These are phyloP conservation scores for Trifolium subterraneum DNA, from an alignment of 306 rosid genomes.

Conservation along the genomic window DNA sequence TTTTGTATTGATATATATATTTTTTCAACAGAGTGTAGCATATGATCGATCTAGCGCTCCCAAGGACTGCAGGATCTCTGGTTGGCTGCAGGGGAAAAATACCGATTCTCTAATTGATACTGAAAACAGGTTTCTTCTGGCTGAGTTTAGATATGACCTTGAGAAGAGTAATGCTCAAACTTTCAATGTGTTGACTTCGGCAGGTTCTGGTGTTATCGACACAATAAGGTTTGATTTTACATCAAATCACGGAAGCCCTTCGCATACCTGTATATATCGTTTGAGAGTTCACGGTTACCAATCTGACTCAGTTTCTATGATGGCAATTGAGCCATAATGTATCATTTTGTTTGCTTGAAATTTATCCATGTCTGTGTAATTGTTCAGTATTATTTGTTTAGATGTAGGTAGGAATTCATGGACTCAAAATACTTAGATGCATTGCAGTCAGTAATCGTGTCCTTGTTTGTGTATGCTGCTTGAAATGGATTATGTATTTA, in stretches of 20 bases:
- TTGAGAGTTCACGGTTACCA: constrained; percentile 88
- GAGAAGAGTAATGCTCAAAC: constrained; percentile 98
- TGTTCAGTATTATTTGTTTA: constrained; percentile 43
- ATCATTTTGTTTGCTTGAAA: constrained; percentile 27
- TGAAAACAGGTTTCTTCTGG: constrained; percentile 57
- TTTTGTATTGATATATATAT: constrained; percentile 25
- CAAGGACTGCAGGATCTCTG: constrained; percentile 85
- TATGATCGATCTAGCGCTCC: constrained; percentile 90
- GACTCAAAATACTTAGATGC: constrained; percentile 29
- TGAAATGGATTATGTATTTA: constrained; percentile 51
- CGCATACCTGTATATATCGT: constrained; percentile 96
- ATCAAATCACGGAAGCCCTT: constrained; percentile 85
- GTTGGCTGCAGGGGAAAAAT: constrained; percentile 71
- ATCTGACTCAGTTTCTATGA: constrained; percentile 64
- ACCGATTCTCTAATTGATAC: constrained; percentile 43
- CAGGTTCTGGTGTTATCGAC: constrained; percentile 55
- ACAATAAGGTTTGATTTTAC: constrained; percentile 82
- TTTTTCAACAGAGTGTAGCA: constrained; percentile 76
- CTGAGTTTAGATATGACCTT: constrained; percentile 80
- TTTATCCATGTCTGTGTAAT: constrained; percentile 38
- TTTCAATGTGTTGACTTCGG: constrained; percentile 56
- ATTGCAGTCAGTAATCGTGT: constrained; percentile 19
- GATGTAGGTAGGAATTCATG: constrained; percentile 52
- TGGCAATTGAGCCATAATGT: constrained; percentile 57
- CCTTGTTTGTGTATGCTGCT: constrained; percentile 39